A percentile compares a stretch with the other conserved stretches of the same genome.
Evolutionary conservation across 1,139 yeast genomes (phyloP).

Genomic region (Lodderomyces parapsilosis): DNA sequence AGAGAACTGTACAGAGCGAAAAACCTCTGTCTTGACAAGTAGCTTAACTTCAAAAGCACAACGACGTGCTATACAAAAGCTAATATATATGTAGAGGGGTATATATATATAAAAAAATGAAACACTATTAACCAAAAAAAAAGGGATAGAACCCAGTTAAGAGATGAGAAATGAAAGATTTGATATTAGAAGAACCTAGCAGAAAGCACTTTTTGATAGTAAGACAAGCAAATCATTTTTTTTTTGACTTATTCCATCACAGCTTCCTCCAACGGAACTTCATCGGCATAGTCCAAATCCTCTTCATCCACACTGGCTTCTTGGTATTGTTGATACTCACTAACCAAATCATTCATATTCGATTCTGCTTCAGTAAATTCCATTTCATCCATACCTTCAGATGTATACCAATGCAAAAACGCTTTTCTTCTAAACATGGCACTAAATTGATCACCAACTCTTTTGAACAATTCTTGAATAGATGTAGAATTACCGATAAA

Average conservation of each 20-base stretch:
- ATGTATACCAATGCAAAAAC: constrained; percentile 92
- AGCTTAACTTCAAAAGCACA: too few species aligned
- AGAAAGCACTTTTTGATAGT: not conserved
- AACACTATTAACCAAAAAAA: constrained; percentile 1
- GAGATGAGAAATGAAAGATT: constrained; percentile 1
- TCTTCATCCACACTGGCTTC: constrained; percentile 73
- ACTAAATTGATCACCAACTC: constrained; percentile 86
- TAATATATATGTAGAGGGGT: not conserved
- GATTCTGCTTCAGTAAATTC: constrained; percentile 87
- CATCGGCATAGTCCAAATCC: constrained; percentile 67
- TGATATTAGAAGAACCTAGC: not conserved
- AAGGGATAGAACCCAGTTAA: not conserved
- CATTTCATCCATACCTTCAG: constrained; percentile 94
- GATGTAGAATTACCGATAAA: constrained; percentile 92
- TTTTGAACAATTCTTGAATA: constrained; percentile 84
- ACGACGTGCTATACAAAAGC: not conserved
- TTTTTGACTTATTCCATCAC: constrained; percentile 34
- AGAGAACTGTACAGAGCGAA: too few species aligned
- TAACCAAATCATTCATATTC: constrained; percentile 82
- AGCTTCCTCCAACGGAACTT: constrained; percentile 56
- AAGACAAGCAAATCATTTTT: not conserved
- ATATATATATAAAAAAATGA: not conserved
- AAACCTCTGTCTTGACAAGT: too few species aligned
- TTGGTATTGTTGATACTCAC: constrained; percentile 91
- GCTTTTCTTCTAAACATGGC: constrained; percentile 95